Percentiles rank a stretch among this genome's conserved stretches.
phyloP scores from a whole-genome alignment of 768 basidiomycete species.

The Cubamyces sp. region DNA sequence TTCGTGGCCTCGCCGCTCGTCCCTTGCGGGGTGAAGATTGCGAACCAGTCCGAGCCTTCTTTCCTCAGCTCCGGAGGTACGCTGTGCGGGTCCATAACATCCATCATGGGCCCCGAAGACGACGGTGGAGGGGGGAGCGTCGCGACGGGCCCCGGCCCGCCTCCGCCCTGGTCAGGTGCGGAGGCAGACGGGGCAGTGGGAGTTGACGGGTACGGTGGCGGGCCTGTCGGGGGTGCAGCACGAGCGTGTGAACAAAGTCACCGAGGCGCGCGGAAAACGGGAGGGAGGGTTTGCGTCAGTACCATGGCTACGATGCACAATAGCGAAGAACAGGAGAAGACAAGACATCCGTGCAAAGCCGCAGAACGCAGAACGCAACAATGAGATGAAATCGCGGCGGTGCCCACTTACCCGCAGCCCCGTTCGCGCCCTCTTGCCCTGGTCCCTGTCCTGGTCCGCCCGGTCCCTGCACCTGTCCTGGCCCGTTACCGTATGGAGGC shows the following conservation, averaged over 20 bases:
- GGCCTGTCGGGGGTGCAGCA: conserved; percentile 11
- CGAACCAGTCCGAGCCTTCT: conserved; percentile 88
- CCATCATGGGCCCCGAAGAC: conserved; percentile 20
- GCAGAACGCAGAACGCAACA: neutral
- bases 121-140: conserved; percentile 22
- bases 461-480: conserved; percentile 20
- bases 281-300: neutral
- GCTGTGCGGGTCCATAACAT: conserved; percentile 42
- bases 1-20: conserved; percentile 18
- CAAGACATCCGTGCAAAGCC: neutral
- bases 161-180: conserved; percentile 28
- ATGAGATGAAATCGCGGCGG: neutral
- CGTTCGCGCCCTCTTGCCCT: conserved; percentile 23
- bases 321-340: neutral
- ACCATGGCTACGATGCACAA: neutral
- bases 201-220: conserved; percentile 27
- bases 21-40: conserved; percentile 69
- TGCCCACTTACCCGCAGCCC: conserved; percentile 23
- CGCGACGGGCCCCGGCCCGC: conserved; percentile 23
- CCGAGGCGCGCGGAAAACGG: neutral
- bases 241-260: neutral
- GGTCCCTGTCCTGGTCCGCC: conserved; percentile 22
- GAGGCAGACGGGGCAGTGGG: conserved; percentile 38
- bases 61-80: conserved; percentile 63
- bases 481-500: conserved; percentile 20